A percentile compares a stretch with the other conserved stretches of the same genome.
phyloP scores from a whole-genome alignment of 208 protist species.

The Phytomonas sp. region DNA sequence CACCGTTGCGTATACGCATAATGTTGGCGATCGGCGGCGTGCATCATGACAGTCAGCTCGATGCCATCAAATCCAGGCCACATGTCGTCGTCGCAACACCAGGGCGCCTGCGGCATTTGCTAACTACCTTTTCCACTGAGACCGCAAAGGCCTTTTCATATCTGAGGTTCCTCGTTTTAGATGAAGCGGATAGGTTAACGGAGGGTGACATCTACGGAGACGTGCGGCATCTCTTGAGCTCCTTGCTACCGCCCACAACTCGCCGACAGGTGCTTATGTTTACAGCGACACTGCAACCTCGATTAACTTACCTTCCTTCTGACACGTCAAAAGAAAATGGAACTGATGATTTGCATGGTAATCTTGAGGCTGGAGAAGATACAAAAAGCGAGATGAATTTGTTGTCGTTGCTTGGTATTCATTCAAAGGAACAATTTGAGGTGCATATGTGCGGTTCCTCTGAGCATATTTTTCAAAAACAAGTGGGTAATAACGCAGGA shows the following conservation, averaged over 20 bases:
- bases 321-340: not conserved
- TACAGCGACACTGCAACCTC: constrained; percentile 59
- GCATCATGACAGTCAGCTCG: constrained; percentile 62
- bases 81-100: constrained; percentile 84
- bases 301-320: constrained; percentile 4
- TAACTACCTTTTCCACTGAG: constrained; percentile 40
- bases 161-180: constrained; percentile 76
- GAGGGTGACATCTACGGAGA: constrained; percentile 64
- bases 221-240: constrained; percentile 30
- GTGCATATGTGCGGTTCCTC: not conserved
- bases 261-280: constrained; percentile 59
- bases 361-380: not conserved
- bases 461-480: not conserved
- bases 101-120: constrained; percentile 53
- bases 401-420: not conserved
- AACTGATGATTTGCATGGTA: not conserved
- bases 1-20: constrained; percentile 57
- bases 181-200: constrained; percentile 81
- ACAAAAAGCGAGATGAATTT: not conserved
- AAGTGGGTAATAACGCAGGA: not conserved
- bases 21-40: constrained; percentile 73
- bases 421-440: not conserved
- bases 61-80: constrained; percentile 61
- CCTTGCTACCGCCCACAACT: constrained; percentile 24
- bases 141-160: constrained; percentile 46